These are phyloP conservation scores for Chlamydomonas applanata DNA, from an alignment of 139 green algal species.

Conservation along the genomic window DNA sequence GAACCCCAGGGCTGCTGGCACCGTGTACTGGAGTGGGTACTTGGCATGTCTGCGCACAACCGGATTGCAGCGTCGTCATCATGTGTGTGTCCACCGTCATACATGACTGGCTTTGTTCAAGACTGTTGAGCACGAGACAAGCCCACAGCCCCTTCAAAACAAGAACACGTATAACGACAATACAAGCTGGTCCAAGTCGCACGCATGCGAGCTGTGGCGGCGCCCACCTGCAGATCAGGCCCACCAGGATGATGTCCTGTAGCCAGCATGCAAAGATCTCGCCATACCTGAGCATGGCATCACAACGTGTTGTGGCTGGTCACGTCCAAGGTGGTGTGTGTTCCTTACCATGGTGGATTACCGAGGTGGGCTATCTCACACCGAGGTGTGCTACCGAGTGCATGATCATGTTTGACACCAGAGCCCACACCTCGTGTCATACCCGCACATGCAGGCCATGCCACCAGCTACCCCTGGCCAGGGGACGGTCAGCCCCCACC, in stretches of 20 bases:
- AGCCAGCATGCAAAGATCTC: conserved; percentile 64
- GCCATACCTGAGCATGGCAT: conserved; percentile 34
- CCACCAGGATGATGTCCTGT: conserved; percentile 65
- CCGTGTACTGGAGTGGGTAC: background rate
- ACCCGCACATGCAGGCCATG: too few species aligned
- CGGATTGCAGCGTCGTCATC: background rate
- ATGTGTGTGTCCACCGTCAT: background rate
- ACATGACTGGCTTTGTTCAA: conserved; percentile 3
- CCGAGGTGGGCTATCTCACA: too few species aligned
- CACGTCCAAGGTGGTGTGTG: too few species aligned
- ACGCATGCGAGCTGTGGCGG: background rate
- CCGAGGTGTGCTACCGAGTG: too few species aligned
- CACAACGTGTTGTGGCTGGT: too few species aligned
- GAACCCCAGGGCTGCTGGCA: background rate
- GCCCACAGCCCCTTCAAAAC: background rate
- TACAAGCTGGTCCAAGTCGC: background rate
- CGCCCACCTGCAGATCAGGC: conserved; percentile 46
- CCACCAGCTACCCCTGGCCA: too few species aligned
- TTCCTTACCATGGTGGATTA: too few species aligned
- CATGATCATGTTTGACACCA: too few species aligned
- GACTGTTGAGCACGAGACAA: background rate
- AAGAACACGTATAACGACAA: background rate
- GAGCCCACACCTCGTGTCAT: too few species aligned
- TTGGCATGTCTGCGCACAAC: background rate
- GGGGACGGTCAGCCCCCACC: too few species aligned